Evolutionary conservation across 345 rosid genomes (phyloP).

Genomic region (Moringa oleifera): DNA sequence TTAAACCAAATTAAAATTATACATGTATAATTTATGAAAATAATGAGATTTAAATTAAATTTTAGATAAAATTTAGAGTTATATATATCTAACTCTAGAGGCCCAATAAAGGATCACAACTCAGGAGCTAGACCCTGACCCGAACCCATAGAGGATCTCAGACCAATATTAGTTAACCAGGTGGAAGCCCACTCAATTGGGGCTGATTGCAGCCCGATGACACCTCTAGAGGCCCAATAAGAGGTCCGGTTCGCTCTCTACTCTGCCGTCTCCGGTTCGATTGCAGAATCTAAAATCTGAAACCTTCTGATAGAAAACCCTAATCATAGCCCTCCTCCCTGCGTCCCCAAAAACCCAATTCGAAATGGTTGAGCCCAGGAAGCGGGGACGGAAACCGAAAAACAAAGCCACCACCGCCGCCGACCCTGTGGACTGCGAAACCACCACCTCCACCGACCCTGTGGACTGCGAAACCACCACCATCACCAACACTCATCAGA

Average conservation of each 20-base stretch:
- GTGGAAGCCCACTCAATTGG: too few species aligned
- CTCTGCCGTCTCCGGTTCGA: background rate
- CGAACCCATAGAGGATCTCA: too few species aligned
- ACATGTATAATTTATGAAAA: too few species aligned
- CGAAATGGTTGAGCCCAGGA: conserved; percentile 36
- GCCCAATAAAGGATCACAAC: too few species aligned
- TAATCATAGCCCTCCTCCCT: background rate
- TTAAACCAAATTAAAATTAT: too few species aligned
- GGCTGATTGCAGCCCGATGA: background rate
- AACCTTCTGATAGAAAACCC: conserved; percentile 10
- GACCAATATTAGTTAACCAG: too few species aligned
- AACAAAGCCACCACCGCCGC: conserved; percentile 5
- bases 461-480: conserved; percentile 25
- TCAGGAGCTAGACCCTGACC: too few species aligned
- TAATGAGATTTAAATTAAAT: too few species aligned
- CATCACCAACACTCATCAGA: conserved; percentile 16
- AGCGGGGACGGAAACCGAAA: conserved; percentile 37
- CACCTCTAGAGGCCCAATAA: background rate
- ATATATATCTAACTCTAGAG: too few species aligned
- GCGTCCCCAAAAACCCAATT: background rate
- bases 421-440: conserved; percentile 32
- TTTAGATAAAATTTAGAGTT: too few species aligned
- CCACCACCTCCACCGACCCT: conserved; percentile 25
- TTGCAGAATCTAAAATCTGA: background rate
- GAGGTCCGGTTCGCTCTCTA: background rate